Base-by-base conservation (phyloP, 164 flowering plant genomes). In the Annona squamosa region DNA sequence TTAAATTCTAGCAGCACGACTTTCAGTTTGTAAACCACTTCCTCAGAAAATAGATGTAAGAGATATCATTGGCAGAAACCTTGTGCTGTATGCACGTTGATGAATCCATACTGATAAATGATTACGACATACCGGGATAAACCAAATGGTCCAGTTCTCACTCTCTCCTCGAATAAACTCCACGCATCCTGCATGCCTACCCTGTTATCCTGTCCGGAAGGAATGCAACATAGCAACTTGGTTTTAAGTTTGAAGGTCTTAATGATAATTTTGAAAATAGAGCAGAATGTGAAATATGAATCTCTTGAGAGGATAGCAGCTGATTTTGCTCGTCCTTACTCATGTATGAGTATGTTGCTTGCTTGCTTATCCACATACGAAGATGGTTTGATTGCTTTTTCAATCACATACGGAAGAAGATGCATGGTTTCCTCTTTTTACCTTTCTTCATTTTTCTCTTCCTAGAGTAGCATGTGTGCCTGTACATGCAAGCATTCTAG, bases 111-210 rank as follows among this genome's bases (percentile, higher is more conserved):
- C 4, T 0, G 42, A 4, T 3, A 37, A 61, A 19, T 4, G 52
- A 43, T 4, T 7, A 62, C 37, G 4, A n/a, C 4, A 47, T 80
- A 80, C 82, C 80, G 17, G 1, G 69, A 43, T 65, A 77, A 71
- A 52, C 71, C 73, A 71, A 59, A 74, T 57, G 79, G 77, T 56
- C 79, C 76, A 45, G 76, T 71, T 37, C 77, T 72, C 44, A 69
- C 70, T 64, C 81, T 75, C 3, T 74, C 74, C 63, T 72, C 77
- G 47, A 77, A 74, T 62, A 74, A 42, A 45, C 75, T 57, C 71
- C 73, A 68, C 42, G 57, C 57, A 65, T 73, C 76, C 42, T 67
- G 63, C 19, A 37, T 41, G 26, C 67, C 70, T 64, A 70, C 45
- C 64, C 57, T 67, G 12, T 43, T 44, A 7, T 79, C 78, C 74